Evolutionary conservation across 768 basidiomycete species (phyloP).

Genomic region (Dacryopinax spathularia): DNA sequence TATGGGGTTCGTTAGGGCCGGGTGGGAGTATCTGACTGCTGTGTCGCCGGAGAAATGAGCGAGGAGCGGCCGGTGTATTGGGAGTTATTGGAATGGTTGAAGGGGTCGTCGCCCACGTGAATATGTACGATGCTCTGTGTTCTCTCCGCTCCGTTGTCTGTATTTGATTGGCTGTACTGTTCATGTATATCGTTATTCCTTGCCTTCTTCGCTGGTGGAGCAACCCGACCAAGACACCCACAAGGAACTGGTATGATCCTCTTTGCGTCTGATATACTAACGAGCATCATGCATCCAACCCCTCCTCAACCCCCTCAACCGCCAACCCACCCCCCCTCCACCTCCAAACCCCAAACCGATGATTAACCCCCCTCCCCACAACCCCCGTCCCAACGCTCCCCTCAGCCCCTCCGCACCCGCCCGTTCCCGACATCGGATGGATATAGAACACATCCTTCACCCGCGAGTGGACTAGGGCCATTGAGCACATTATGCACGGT

Average conservation of each 20-base stretch:
- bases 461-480: constrained; percentile 91
- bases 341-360: constrained; percentile 58
- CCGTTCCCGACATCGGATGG: constrained; percentile 51
- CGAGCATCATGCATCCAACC: constrained; percentile 13
- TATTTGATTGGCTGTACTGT: no score
- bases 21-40: no score
- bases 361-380: constrained; percentile 88
- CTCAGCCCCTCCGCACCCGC: constrained; percentile 35
- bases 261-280: neutral
- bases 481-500: constrained; percentile 94
- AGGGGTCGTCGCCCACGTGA: no score
- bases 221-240: no score
- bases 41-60: no score
- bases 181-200: no score
- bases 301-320: constrained; percentile 16
- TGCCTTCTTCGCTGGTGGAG: no score
- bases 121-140: no score
- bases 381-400: constrained; percentile 38
- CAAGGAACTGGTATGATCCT: no score
- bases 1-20: neutral
- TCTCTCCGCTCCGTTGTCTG: no score
- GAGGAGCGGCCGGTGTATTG: no score
- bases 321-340: constrained; percentile 33
- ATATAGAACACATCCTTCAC: constrained; percentile 65
- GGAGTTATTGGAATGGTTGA: no score